A percentile compares a stretch with the other conserved stretches of the same genome.
Evolutionary conservation across 768 basidiomycete species (phyloP).

Genomic region (Termitomyces eurrhizus): DNA sequence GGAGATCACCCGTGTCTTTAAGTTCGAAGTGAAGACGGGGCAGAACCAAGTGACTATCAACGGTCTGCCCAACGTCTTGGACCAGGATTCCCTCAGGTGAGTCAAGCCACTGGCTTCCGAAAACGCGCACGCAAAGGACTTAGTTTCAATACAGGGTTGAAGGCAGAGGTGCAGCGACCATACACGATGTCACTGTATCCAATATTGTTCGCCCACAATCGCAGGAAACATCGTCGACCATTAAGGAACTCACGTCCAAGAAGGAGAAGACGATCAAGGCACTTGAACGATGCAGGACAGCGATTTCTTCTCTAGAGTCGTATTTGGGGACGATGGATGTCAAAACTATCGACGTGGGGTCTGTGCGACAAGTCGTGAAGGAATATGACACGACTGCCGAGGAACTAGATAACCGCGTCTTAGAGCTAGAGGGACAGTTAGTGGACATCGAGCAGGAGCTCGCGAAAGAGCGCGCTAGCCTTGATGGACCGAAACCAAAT

Average conservation of each 20-base stretch:
- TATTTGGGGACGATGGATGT: constrained; percentile 25
- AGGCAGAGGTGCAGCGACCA: constrained; percentile 30
- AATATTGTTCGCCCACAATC: background rate
- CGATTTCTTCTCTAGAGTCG: constrained; percentile 20
- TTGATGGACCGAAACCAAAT: constrained; percentile 12
- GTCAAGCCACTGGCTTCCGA: background rate
- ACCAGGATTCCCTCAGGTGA: constrained; percentile 29
- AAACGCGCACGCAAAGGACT: background rate
- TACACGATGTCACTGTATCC: constrained; percentile 32
- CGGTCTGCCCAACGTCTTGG: constrained; percentile 27
- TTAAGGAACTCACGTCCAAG: constrained; percentile 17
- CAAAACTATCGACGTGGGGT: constrained; percentile 18
- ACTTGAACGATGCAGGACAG: constrained; percentile 21
- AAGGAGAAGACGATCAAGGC: constrained; percentile 17
- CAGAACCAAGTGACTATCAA: constrained; percentile 29
- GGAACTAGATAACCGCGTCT: constrained; percentile 22
- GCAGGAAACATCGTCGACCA: constrained; percentile 8
- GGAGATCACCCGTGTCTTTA: constrained; percentile 31
- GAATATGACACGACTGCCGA: constrained; percentile 21
- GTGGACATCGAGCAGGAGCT: constrained; percentile 17
- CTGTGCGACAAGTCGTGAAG: constrained; percentile 17
- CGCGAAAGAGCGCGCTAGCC: constrained; percentile 13
- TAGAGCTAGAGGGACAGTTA: constrained; percentile 19
- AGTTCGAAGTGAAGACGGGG: constrained; percentile 26
- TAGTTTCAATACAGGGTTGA: constrained; percentile 23